Conservation (phyloP, 805 yeast genomes). For the Scheffersomyces lignosus region DNA sequence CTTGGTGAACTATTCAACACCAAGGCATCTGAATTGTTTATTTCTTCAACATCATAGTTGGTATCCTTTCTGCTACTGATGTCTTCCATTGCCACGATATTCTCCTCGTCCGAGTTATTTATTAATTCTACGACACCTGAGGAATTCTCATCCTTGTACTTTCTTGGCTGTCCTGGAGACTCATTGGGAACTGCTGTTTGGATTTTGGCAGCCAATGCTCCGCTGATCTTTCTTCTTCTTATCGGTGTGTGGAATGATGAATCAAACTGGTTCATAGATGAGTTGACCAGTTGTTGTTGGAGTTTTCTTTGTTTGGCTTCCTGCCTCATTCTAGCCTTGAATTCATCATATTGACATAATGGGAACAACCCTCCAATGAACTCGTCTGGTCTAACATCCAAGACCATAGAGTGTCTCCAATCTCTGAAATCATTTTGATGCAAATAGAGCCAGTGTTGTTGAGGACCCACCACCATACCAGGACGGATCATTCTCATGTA, state of each 20-base stretch:
- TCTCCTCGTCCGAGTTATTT: constrained; percentile 48
- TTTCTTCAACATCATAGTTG: constrained; percentile 15
- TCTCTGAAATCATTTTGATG: constrained; percentile 96
- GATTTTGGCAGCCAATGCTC: constrained; percentile 65
- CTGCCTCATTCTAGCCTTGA: constrained; percentile 51
- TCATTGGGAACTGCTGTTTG: constrained; percentile 84
- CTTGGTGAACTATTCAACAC: constrained; percentile 21
- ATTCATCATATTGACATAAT: constrained; percentile 60
- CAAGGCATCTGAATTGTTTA: constrained; percentile 9
- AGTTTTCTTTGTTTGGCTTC: constrained; percentile 39
- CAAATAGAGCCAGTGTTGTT: constrained; percentile 96
- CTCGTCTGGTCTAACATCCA: constrained; percentile 66
- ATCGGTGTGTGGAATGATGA: constrained; percentile 71
- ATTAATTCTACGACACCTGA: constrained; percentile 36
- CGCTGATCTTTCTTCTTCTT: constrained; percentile 63
- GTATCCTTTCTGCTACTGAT: constrained; percentile 10
- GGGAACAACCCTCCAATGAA: constrained; percentile 68
- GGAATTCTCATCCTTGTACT: constrained; percentile 40
- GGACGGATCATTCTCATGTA: constrained; percentile 96
- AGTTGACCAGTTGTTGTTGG: constrained; percentile 32
- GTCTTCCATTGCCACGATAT: constrained; percentile 22
- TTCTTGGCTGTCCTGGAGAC: constrained; percentile 97
- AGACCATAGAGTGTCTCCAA: constrained; percentile 90
- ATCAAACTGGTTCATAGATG: constrained; percentile 31
- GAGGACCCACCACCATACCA: constrained; percentile 99